Conservation (phyloP, 2,329 filamentous ascomycete species). For the Aspergillus luchuensis region DNA sequence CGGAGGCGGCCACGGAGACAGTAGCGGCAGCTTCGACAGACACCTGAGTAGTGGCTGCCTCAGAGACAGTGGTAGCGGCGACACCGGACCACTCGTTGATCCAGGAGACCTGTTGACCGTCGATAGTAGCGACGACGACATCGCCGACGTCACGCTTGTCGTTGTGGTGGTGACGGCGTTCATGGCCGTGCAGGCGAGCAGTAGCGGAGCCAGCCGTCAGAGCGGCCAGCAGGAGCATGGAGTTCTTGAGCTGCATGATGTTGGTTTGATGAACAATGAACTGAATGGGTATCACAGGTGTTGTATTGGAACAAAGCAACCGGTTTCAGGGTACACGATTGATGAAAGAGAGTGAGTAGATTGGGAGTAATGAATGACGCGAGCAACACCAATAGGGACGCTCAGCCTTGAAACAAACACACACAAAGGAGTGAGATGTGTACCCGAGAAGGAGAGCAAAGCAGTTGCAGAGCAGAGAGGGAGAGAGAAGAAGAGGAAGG, state of each 20-base stretch:
- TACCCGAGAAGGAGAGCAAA: slow-evolving; percentile 13
- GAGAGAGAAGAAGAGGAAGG: slow-evolving; percentile 8
- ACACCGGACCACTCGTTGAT: slow-evolving; percentile 39
- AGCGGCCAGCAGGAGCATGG: slow-evolving; percentile 38
- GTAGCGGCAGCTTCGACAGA: slow-evolving; percentile 17
- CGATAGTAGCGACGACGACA: slow-evolving; percentile 36
- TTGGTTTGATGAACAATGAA: background rate
- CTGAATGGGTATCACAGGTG: slow-evolving; percentile 10
- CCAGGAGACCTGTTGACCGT: slow-evolving; percentile 38
- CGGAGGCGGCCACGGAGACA: slow-evolving; percentile 16
- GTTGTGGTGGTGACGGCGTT: slow-evolving; percentile 40
- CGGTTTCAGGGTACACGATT: slow-evolving; percentile 9
- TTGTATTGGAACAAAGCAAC: background rate
- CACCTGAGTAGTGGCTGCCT: slow-evolving; percentile 17
- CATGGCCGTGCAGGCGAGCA: slow-evolving; percentile 42
- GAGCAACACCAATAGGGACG: slow-evolving; percentile 14
- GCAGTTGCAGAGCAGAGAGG: background rate
- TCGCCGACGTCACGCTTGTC: slow-evolving; percentile 38
- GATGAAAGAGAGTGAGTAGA: slow-evolving; percentile 13
- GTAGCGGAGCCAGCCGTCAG: slow-evolving; percentile 40
- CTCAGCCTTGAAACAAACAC: slow-evolving; percentile 16
- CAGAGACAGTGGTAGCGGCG: slow-evolving; percentile 16
- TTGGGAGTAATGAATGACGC: slow-evolving; percentile 19
- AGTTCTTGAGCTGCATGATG: slow-evolving; percentile 45
- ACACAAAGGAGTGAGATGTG: slow-evolving; percentile 22